Percentiles rank a stretch among this genome's conserved stretches.
These are phyloP conservation scores for Termitomyces sp. DNA, from an alignment of 768 basidiomycete species.

Conservation along the genomic window DNA sequence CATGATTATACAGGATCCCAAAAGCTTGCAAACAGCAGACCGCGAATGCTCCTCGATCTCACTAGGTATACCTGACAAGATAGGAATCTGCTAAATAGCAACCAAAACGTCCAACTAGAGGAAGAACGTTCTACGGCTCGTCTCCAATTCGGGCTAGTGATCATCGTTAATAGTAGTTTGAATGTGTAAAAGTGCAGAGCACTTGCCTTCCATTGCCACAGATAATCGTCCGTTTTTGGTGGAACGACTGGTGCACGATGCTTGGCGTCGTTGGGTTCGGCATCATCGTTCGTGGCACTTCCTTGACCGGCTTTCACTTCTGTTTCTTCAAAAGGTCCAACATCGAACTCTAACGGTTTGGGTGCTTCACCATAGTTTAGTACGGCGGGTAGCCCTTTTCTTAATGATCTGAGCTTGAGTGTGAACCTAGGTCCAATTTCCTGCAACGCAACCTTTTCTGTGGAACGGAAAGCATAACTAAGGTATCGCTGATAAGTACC, in stretches of 20 bases:
- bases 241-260: slow-evolving; percentile 39
- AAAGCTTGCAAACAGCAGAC: neutral
- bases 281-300: slow-evolving; percentile 19
- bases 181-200: neutral
- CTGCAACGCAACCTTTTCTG: slow-evolving; percentile 89
- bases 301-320: slow-evolving; percentile 24
- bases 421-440: slow-evolving; percentile 99
- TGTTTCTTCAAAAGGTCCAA: slow-evolving; percentile 30
- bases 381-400: slow-evolving; percentile 85
- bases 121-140: slow-evolving; percentile 88
- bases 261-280: slow-evolving; percentile 19
- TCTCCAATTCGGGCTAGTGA: slow-evolving; percentile 86
- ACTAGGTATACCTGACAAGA: neutral
- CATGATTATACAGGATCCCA: neutral
- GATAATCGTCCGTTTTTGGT: slow-evolving; percentile 70
- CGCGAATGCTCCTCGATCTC: neutral
- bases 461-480: slow-evolving; percentile 89
- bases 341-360: slow-evolving; percentile 52
- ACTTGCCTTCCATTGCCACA: slow-evolving; percentile 91
- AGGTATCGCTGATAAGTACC: neutral
- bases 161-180: slow-evolving; percentile 6
- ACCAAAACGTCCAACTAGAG: slow-evolving; percentile 38
- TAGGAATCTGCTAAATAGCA: neutral
- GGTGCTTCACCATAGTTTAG: slow-evolving; percentile 63
- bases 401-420: slow-evolving; percentile 85